Evolutionary conservation across 257 asterid species (phyloP), one percentile per base, ranked within the genome.

Genomic region (Primulina huaijiensis): DNA sequence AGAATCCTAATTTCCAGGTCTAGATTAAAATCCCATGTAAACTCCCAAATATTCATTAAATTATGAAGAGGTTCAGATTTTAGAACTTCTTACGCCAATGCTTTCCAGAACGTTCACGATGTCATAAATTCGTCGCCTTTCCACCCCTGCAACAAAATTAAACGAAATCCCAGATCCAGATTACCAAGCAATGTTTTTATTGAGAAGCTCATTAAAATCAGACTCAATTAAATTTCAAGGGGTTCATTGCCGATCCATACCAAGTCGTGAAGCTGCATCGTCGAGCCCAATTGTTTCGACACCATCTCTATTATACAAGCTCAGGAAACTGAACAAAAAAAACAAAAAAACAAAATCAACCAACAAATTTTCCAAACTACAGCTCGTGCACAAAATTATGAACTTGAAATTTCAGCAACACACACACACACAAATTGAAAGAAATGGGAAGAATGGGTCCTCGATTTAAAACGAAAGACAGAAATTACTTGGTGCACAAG

Each of bases 71-170:
- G 31, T 31, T 35, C 20, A 43, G 33, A 35, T 8, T 6, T 71
- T 37, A 16, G 67, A 68, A 81, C 72, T 71, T 68, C 96, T 85
- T 88, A 94, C 97, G 21, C 99, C 99, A 75, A 94, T 87, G 35
- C 99, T 94, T 74, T 94, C 96, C 86, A 91, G 70, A 60, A 94
- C 97, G 82, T 91, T 91, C 31, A 94, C 99, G 3, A 94, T 94
- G 62, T 91, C 99, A 72, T 94, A 94, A 91, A 94, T 94, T 86
- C 96, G 92, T 85, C 99, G 74, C 85, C 99, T 89, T 65, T 94
- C 99, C 56, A 94, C 99, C 59, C 97, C 96, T 92, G 66, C 20
- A 73, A 23, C 33, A 34, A 40, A 21, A 72, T 25, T 35, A 7
- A 57, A 62, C 4, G 16, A 34, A 43, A 43, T 14, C 55, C 55